A percentile compares a stretch with the other conserved stretches of the same genome.
Conservation (phyloP, 2,329 filamentous ascomycete species). For the Pseudogymnoascus sp. region DNA sequence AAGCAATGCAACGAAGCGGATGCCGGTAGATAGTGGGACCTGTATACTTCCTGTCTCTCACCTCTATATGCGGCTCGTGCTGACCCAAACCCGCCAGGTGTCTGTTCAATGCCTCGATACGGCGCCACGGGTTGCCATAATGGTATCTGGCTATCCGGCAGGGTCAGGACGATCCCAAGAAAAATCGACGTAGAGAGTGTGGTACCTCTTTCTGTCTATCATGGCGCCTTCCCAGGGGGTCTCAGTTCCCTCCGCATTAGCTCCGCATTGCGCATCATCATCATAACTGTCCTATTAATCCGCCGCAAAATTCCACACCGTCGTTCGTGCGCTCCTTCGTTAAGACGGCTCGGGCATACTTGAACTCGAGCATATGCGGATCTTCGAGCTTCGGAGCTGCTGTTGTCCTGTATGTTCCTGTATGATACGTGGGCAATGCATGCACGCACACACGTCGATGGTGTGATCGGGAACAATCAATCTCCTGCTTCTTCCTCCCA, state of each 20-base stretch:
- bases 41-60: background rate
- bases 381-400: background rate
- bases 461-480: background rate
- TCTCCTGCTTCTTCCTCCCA: background rate
- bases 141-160: background rate
- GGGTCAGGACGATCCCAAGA: background rate
- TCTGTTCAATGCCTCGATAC: background rate
- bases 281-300: conserved; percentile 4
- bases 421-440: conserved; percentile 1
- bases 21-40: conserved; percentile 1
- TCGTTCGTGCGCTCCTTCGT: background rate
- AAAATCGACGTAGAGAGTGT: background rate
- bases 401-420: background rate
- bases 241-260: background rate
- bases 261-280: background rate
- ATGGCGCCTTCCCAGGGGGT: conserved; percentile 2
- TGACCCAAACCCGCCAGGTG: background rate
- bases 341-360: background rate
- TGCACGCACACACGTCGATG: background rate
- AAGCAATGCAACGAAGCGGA: background rate
- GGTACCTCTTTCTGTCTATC: background rate
- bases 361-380: background rate
- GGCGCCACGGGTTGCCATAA: background rate
- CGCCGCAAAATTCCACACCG: background rate
- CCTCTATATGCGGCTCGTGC: background rate